These are phyloP conservation scores for Tetracladium maxilliforme DNA, from an alignment of 2,329 filamentous ascomycete species.

Conservation along the genomic window DNA sequence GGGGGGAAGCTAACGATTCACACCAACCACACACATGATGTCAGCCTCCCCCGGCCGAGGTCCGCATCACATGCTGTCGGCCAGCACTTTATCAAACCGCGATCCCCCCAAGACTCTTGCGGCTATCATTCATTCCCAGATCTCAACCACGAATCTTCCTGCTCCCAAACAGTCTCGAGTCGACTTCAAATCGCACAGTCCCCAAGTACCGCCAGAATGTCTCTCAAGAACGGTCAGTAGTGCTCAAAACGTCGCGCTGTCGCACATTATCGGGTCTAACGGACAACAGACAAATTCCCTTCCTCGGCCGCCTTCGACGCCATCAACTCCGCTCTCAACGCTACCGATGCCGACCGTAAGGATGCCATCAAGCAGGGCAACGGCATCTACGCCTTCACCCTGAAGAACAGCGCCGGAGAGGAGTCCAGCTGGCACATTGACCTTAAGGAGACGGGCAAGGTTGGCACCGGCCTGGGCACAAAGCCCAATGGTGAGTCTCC, in stretches of 20 bases:
- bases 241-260: not conserved
- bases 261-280: not conserved
- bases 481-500: slow-evolving; percentile 64
- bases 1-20: too few species aligned
- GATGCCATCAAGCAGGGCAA: slow-evolving; percentile 80
- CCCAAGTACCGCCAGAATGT: slow-evolving; percentile 29
- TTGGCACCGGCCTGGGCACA: slow-evolving; percentile 61
- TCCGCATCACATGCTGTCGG: too few species aligned
- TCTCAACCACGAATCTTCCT: too few species aligned
- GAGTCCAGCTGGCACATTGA: slow-evolving; percentile 88
- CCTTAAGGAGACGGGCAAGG: slow-evolving; percentile 76
- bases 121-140: too few species aligned
- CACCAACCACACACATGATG: too few species aligned
- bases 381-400: slow-evolving; percentile 77
- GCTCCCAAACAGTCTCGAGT: too few species aligned
- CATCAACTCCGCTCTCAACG: slow-evolving; percentile 59
- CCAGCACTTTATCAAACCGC: too few species aligned
- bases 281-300: slow-evolving; percentile 60
- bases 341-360: slow-evolving; percentile 60
- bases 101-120: too few species aligned
- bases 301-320: slow-evolving; percentile 82
- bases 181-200: slow-evolving; percentile 1
- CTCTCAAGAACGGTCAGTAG: slow-evolving; percentile 55
- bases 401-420: slow-evolving; percentile 77
- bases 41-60: too few species aligned